Percentiles rank a stretch among this genome's conserved stretches.
These are phyloP conservation scores for Taphrina sp. DNA, from an alignment of 1,139 yeast species.

Conservation along the genomic window DNA sequence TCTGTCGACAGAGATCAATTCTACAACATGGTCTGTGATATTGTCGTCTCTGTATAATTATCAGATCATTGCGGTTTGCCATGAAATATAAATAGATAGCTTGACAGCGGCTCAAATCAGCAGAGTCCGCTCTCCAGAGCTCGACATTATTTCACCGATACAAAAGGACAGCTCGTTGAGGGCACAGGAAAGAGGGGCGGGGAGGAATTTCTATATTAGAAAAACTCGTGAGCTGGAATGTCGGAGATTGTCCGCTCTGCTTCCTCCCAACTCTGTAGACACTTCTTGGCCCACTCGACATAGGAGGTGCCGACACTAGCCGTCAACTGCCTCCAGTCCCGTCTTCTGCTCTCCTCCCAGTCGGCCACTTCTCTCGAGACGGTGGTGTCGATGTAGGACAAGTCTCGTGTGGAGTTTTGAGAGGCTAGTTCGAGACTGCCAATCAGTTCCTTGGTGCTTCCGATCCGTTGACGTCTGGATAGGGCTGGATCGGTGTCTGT, in stretches of 20 bases:
- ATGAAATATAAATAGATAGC: too few species aligned
- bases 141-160: too few species aligned
- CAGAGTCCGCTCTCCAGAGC: too few species aligned
- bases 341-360: conserved; percentile 51
- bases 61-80: too few species aligned
- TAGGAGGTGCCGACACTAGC: conserved; percentile 52
- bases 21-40: too few species aligned
- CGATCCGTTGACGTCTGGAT: conserved; percentile 58
- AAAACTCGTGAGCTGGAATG: conserved; percentile 33
- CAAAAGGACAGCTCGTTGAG: too few species aligned
- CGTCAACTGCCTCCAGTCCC: conserved; percentile 53
- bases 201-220: too few species aligned
- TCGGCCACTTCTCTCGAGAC: conserved; percentile 48
- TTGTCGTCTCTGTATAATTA: too few species aligned
- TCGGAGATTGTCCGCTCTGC: conserved; percentile 47
- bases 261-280: conserved; percentile 72
- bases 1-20: too few species aligned
- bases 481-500: conserved; percentile 71
- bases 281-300: conserved; percentile 68
- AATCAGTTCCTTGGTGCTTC: conserved; percentile 55
- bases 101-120: too few species aligned
- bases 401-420: conserved; percentile 20
- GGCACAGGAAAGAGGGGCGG: too few species aligned
- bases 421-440: conserved; percentile 35
- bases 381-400: conserved; percentile 22